Evolutionary conservation across 169 alveolate genomes (phyloP).

Genomic region (Perkinsus marinus): DNA sequence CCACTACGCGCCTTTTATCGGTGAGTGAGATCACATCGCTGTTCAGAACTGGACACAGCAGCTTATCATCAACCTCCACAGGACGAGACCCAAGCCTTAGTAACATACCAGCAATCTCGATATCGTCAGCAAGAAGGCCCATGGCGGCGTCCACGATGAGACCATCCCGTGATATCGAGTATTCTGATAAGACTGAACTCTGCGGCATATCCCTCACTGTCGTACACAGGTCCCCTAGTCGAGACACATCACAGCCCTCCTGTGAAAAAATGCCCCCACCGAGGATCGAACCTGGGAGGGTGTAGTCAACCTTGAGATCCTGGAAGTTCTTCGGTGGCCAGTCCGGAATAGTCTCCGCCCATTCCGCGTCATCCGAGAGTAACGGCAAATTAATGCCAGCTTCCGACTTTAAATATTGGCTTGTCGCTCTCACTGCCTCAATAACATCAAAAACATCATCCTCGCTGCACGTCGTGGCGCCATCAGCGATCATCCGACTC

Average conservation of each 20-base stretch:
- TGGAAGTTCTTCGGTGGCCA: neutral
- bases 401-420: neutral
- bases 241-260: neutral
- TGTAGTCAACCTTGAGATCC: neutral
- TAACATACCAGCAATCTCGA: neutral
- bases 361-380: neutral
- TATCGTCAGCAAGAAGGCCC: neutral
- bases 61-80: neutral
- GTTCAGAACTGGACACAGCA: neutral
- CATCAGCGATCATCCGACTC: neutral
- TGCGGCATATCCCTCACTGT: neutral
- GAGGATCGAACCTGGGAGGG: neutral
- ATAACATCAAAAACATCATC: neutral
- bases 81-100: neutral
- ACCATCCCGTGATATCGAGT: neutral
- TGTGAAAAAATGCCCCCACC: neutral
- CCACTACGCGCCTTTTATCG: neutral
- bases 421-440: neutral
- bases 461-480: neutral
- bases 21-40: neutral
- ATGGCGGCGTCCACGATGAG: neutral
- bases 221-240: neutral
- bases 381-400: neutral
- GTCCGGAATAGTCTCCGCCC: neutral
- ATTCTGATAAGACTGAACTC: neutral